phyloP scores from a whole-genome alignment of 2,329 filamentous ascomycete species.

The Scedosporium dehoogii region DNA sequence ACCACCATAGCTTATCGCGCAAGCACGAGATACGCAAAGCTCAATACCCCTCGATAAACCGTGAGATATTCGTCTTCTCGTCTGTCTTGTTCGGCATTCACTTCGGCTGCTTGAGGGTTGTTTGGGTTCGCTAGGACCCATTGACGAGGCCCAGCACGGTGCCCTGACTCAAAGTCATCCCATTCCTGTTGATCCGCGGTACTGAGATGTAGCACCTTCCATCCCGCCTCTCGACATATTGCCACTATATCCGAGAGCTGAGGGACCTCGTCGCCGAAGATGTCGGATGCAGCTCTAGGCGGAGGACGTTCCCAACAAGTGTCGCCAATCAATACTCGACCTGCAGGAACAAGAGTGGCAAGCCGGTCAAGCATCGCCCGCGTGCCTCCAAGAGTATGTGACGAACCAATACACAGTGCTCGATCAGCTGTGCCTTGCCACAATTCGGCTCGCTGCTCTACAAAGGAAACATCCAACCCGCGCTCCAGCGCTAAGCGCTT shows the following conservation, averaged over 20 bases:
- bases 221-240: constrained; percentile 9
- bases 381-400: constrained; percentile 10
- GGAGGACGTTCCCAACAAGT: constrained; percentile 10
- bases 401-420: constrained; percentile 12
- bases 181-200: constrained; percentile 10
- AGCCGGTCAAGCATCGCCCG: constrained; percentile 8
- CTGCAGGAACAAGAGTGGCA: constrained; percentile 7
- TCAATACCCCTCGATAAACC: constrained; percentile 6
- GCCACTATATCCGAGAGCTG: constrained; percentile 3
- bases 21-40: constrained; percentile 9
- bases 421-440: constrained; percentile 3
- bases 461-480: background rate
- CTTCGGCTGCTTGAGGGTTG: background rate
- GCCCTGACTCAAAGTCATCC: constrained; percentile 11
- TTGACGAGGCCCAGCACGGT: constrained; percentile 7
- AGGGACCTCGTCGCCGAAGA: constrained; percentile 7
- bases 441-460: background rate
- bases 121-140: constrained; percentile 8
- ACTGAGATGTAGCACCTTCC: constrained; percentile 10
- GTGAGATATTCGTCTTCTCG: constrained; percentile 7
- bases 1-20: constrained; percentile 7
- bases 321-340: constrained; percentile 10
- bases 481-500: background rate
- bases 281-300: background rate
- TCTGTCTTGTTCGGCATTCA: constrained; percentile 2